Conservation (phyloP, 1,284 basidiomycete genomes). For the Heterobasidion irregulare region DNA sequence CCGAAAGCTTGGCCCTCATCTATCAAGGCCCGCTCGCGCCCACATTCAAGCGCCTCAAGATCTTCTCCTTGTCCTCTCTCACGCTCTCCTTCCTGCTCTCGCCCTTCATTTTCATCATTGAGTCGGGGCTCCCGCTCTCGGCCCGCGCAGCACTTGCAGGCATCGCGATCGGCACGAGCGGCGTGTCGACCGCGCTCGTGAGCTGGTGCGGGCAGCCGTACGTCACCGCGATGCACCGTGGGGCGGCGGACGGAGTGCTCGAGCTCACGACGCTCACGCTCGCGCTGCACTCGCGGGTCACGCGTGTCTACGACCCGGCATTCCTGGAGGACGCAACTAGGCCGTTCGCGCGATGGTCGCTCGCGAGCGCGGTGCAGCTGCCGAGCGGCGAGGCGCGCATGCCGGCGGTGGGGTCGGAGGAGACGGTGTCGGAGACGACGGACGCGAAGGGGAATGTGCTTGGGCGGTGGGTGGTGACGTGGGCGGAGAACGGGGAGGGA, state of each 20-base stretch:
- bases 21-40: constrained; percentile 61
- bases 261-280: constrained; percentile 69
- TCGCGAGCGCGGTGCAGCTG: constrained; percentile 48
- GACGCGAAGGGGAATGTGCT: constrained; percentile 55
- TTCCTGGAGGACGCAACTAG: constrained; percentile 66
- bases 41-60: constrained; percentile 72
- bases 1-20: constrained; percentile 4
- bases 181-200: constrained; percentile 67
- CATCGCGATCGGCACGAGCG: constrained; percentile 65
- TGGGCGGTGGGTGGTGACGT: constrained; percentile 74
- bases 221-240: constrained; percentile 32
- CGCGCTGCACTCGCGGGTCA: constrained; percentile 47
- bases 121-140: constrained; percentile 62
- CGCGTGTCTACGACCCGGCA: constrained; percentile 66
- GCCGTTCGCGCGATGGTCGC: constrained; percentile 77
- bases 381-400: constrained; percentile 30
- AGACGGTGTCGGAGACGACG: constrained; percentile 71
- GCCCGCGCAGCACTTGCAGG: constrained; percentile 65
- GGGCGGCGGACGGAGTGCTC: constrained; percentile 25
- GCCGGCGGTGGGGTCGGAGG: constrained; percentile 44
- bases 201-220: constrained; percentile 59
- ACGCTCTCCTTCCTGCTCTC: constrained; percentile 62
- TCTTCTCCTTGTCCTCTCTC: constrained; percentile 79
- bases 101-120: constrained; percentile 76
- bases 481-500: constrained; percentile 56